phyloP scores from a whole-genome alignment of 2,329 filamentous ascomycete species.

The Diaporthe nobilis region DNA sequence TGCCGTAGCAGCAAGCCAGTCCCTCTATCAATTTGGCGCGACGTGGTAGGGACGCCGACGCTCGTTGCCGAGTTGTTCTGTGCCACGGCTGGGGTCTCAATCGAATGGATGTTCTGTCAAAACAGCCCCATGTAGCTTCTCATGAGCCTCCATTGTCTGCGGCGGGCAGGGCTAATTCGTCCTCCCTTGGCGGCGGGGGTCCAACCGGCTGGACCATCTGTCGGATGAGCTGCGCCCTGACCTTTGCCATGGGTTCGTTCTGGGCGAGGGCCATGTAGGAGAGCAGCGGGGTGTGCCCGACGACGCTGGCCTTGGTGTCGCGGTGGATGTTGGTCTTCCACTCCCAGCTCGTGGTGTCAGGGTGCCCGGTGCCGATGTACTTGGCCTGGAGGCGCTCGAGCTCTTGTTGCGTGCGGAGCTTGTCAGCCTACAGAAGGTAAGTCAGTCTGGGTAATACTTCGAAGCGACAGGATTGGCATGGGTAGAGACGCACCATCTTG shows the following conservation, averaged over 20 bases:
- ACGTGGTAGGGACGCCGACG: background rate
- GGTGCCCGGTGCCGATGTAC: slow-evolving; percentile 95
- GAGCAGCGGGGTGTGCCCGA: slow-evolving; percentile 90
- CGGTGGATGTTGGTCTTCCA: slow-evolving; percentile 97
- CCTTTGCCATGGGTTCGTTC: slow-evolving; percentile 86
- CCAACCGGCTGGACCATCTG: slow-evolving; percentile 78
- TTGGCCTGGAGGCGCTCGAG: slow-evolving; percentile 97
- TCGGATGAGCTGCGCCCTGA: slow-evolving; percentile 85
- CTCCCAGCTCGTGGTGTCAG: slow-evolving; percentile 97
- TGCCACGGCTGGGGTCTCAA: background rate
- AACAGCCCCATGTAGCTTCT: background rate
- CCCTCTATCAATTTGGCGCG: background rate
- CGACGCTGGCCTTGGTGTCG: slow-evolving; percentile 90
- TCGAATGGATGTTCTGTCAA: background rate
- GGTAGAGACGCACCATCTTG: slow-evolving; percentile 33
- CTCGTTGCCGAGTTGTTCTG: background rate
- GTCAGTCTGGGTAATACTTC: background rate
- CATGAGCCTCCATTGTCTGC: slow-evolving; percentile 44
- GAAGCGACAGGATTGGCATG: background rate
- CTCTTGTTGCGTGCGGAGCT: slow-evolving; percentile 96
- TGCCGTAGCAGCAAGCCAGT: background rate
- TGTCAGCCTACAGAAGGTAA: slow-evolving; percentile 79
- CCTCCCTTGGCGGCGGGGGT: slow-evolving; percentile 70
- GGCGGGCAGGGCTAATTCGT: slow-evolving; percentile 50
- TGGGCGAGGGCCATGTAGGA: slow-evolving; percentile 92